Base-by-base conservation (phyloP, 2,329 filamentous ascomycete genomes). In the Apiospora hydei region DNA sequence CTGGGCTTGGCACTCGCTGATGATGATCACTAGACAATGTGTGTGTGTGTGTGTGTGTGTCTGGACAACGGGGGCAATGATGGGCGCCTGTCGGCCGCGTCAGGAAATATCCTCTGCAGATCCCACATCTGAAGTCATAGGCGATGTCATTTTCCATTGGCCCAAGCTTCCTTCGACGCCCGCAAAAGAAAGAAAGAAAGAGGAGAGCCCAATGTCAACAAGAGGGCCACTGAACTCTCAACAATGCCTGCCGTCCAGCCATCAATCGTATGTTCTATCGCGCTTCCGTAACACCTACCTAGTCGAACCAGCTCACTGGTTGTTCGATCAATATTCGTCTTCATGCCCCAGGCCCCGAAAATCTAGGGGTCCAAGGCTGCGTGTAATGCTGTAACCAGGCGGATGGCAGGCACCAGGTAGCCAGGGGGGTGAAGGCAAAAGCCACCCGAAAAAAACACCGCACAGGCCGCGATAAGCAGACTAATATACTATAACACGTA, bases 181-280 rank as follows among this genome's bases (percentile, higher is more conserved):
- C 57, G 57, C 57, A 38, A 24, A 64, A n/a, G 34, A 64, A n/a
- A 64, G 57, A 64, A 64, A 41, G 18, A n/a, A n/a, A 64, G 57
- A 64, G 57, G 57, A 24, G 30, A 64, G 21, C 34, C 8, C 46
- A 49, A n/a, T 49, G 46, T n/a, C 46, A n/a, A n/a, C 46, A 49
- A 21, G 21, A n/a, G 26, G 26, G 7, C 46, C 46, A 49, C 46
- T 49, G 21, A 18, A 21, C 44, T 7, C 16, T 46, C 13, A 13
- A 18, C 44, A 30, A 2, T 16, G 44, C 44, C 47, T 26, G 13
- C 49, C 13, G 24, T 30, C 14, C 24, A 53, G 4, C 11, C 26
- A 24, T 18, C 26, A 34, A 30, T 24, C 7, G 26, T 34, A 34
- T 18, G 53, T 61, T 38, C 30, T 30, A 61, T 38, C 53, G 16